These are phyloP conservation scores for Gentiana dahurica DNA, from an alignment of 257 asterid species.

Conservation along the genomic window DNA sequence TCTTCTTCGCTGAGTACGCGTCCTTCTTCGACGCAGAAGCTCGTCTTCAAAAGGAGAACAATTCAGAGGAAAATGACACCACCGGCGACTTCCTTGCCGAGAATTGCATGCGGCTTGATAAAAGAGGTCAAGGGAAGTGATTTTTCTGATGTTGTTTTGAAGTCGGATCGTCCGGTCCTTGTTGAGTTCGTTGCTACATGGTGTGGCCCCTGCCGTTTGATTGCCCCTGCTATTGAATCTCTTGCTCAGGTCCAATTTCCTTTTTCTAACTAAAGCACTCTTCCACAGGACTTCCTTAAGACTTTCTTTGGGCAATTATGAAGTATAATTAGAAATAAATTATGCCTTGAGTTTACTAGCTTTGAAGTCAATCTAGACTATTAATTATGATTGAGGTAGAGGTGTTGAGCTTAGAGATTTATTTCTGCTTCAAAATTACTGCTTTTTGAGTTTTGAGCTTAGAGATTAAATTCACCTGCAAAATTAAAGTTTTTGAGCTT, in stretches of 20 bases:
- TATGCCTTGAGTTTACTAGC: too few species aligned
- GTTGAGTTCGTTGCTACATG: conserved; percentile 85
- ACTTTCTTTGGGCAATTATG: too few species aligned
- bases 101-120: conserved; percentile 34
- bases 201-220: conserved; percentile 95
- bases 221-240: conserved; percentile 56
- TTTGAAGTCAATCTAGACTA: too few species aligned
- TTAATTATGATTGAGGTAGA: too few species aligned
- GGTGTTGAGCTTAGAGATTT: too few species aligned
- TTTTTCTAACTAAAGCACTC: too few species aligned
- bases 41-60: background rate
- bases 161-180: conserved; percentile 68
- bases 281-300: background rate
- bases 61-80: background rate
- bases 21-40: background rate
- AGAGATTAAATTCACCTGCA: too few species aligned
- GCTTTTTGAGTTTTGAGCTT: too few species aligned
- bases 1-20: background rate
- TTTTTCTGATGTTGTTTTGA: conserved; percentile 62
- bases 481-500: too few species aligned
- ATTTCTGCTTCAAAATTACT: too few species aligned
- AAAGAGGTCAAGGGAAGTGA: conserved; percentile 38
- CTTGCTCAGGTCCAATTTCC: conserved; percentile 43
- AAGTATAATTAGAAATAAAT: too few species aligned
- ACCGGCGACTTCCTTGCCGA: background rate